Evolutionary conservation across 1,284 basidiomycete genomes (phyloP), one percentile per base, ranked within the genome.

Genomic region (Vanrija humicola): DNA sequence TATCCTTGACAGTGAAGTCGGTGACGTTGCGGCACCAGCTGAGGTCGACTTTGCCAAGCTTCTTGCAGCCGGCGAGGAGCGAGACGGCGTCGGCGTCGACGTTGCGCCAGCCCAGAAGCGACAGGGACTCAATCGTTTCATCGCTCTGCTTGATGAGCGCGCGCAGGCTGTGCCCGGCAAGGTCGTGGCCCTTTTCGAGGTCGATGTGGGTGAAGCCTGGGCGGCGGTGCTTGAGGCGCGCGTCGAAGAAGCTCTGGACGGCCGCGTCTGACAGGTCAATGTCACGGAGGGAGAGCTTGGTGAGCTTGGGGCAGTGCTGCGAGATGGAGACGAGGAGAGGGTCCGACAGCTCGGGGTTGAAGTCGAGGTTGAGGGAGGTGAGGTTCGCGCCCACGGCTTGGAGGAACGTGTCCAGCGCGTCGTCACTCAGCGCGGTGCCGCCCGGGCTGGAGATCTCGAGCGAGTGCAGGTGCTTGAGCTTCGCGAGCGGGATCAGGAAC

Each of bases 1-100:
- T 77, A 19, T 76, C 80, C 72, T 89, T 87, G 58, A 98, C 75
- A 2, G 88, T 79, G 66, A 87, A 91, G 72, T 98, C 89, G 62
- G 94, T 88, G 29, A 90, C 81, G 38, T 84, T 82, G 43, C 95
- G 79, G 62, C 93, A 94, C 82, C 90, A 98, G 1, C 92, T 87
- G 6, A 96, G 73, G 67, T 98, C 90, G 38, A 98, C 67, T 66
- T 78, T 80, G 60, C 75, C 78, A 63, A 97, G 67, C 23, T 80
- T 75, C 5, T 67, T 72, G 18, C 82, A 83, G 0, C 67, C 64
- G 0, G 81, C 82, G 29, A 95, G 80, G 40, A 64, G 63, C 46
- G 73, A 77, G 39, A 96, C 74, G 1, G 82, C 80, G 10, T 83
- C 82, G 34, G 82, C 79, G 0, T 82, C 81, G 1, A 85, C 79